A percentile compares a stretch with the other conserved stretches of the same genome.
These are phyloP conservation scores for Mycena rosella DNA, from an alignment of 768 basidiomycete genomes.

Conservation along the genomic window DNA sequence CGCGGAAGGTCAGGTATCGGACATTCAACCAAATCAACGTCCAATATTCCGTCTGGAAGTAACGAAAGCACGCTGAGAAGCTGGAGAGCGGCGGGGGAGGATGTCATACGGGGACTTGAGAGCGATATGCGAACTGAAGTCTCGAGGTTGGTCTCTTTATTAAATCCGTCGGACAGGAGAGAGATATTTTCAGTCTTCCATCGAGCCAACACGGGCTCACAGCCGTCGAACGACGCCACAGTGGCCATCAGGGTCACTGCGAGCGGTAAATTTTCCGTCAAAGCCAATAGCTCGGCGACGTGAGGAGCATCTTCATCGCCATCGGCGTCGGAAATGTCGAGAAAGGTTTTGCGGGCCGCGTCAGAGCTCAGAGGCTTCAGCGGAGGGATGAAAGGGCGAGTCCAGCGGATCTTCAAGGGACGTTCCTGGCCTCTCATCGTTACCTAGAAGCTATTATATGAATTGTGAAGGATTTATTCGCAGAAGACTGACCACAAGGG, in stretches of 20 bases:
- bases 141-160: constrained; percentile 20
- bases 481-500: too few relatives aligned
- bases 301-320: not conserved
- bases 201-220: not conserved
- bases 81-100: not conserved
- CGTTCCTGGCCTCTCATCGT: too few relatives aligned
- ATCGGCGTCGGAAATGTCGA: constrained; percentile 18
- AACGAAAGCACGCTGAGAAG: not conserved
- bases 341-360: constrained; percentile 9
- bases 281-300: not conserved
- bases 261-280: constrained; percentile 16
- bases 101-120: constrained; percentile 12
- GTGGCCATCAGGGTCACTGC: constrained; percentile 15
- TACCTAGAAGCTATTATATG: too few relatives aligned
- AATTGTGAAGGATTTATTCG: too few relatives aligned
- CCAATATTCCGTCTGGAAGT: not conserved
- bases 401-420: too few relatives aligned
- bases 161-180: constrained; percentile 12
- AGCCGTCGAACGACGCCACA: too few relatives aligned
- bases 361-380: constrained; percentile 4
- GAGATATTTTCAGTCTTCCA: constrained; percentile 17
- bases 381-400: constrained; percentile 16
- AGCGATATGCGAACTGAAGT: constrained; percentile 18
- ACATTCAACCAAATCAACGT: not conserved
- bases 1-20: not conserved